Conservation (phyloP, 805 yeast genomes). For the Crinitomyces ghanaensis region DNA sequence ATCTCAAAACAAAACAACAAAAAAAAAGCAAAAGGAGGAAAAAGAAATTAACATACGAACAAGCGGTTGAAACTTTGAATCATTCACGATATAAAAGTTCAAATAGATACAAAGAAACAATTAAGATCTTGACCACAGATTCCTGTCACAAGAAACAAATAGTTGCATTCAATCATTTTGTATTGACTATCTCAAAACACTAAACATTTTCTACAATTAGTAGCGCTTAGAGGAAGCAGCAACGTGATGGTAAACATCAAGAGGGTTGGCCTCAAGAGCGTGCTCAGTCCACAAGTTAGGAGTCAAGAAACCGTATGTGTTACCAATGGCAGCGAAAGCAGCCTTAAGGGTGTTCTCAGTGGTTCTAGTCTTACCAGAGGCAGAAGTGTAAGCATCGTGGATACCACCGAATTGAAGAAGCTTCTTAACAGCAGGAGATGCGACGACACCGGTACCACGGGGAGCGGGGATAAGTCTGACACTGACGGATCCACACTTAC, state of each 20-base stretch:
- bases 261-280: slow-evolving; percentile 80
- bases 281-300: slow-evolving; percentile 96
- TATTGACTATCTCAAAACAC: slow-evolving; percentile 1
- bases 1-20: too few species aligned
- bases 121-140: not conserved
- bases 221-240: slow-evolving; percentile 22
- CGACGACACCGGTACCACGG: slow-evolving; percentile 99
- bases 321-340: slow-evolving; percentile 97
- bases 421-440: slow-evolving; percentile 99
- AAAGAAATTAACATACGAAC: too few species aligned
- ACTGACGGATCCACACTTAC: slow-evolving; percentile 99
- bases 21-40: too few species aligned
- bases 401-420: slow-evolving; percentile 99
- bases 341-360: slow-evolving; percentile 99
- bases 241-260: slow-evolving; percentile 62
- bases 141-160: slow-evolving; percentile 1
- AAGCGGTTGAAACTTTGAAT: too few species aligned
- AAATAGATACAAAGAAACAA: too few species aligned
- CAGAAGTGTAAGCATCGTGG: slow-evolving; percentile 98
- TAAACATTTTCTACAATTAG: slow-evolving; percentile 12
- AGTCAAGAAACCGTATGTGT: slow-evolving; percentile 99
- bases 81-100: too few species aligned
- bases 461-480: slow-evolving; percentile 99
- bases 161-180: slow-evolving; percentile 3
- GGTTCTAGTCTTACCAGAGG: slow-evolving; percentile 99